Evolutionary conservation across 1,139 yeast genomes (phyloP).

Genomic region (Kazachstania sp.): DNA sequence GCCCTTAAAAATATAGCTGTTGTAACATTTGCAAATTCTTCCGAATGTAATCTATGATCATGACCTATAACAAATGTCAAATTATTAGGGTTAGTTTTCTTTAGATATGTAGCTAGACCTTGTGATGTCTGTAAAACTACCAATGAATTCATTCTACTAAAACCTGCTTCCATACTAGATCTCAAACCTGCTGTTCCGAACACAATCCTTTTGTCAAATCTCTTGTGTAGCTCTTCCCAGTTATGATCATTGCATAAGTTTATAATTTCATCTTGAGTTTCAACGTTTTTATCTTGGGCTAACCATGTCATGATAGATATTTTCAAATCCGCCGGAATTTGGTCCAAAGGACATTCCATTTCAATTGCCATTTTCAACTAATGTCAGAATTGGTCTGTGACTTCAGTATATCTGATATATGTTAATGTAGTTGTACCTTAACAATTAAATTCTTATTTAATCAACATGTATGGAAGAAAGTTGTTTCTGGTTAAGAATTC

Average conservation of each 20-base stretch:
- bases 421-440: too few species aligned
- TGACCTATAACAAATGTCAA: constrained; percentile 72
- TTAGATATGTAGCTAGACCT: constrained; percentile 65
- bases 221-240: constrained; percentile 40
- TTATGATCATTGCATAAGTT: constrained; percentile 37
- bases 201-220: constrained; percentile 48
- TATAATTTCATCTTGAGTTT: constrained; percentile 49
- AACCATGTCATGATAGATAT: constrained; percentile 20
- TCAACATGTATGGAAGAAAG: too few species aligned
- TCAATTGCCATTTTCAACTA: not conserved
- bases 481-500: too few species aligned
- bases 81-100: constrained; percentile 30
- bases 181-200: constrained; percentile 94
- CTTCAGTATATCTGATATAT: too few species aligned
- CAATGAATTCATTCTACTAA: constrained; percentile 78
- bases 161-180: constrained; percentile 85
- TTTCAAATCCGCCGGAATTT: constrained; percentile 13
- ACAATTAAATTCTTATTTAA: too few species aligned
- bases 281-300: constrained; percentile 36
- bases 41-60: constrained; percentile 82
- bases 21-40: constrained; percentile 68
- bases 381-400: too few species aligned
- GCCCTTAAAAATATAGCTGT: constrained; percentile 62
- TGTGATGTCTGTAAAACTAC: constrained; percentile 90
- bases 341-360: not conserved